phyloP scores from a whole-genome alignment of 2,329 filamentous ascomycete species.

The Chaetothyriales sp. region DNA sequence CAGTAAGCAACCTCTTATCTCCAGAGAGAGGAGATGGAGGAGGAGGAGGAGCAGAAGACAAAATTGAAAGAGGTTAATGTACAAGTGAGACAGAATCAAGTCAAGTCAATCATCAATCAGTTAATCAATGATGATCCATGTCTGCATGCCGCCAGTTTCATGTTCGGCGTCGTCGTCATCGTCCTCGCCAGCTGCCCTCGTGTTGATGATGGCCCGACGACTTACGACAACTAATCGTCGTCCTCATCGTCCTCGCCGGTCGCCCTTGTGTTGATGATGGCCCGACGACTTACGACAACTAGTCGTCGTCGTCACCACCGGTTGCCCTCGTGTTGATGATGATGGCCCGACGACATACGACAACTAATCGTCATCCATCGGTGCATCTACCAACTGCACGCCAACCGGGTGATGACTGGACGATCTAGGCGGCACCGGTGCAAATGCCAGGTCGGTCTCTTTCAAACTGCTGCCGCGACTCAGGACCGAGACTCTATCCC shows the following conservation, averaged over 20 bases:
- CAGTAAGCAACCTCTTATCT: too few relatives aligned
- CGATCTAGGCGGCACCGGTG: not conserved
- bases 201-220: too few relatives aligned
- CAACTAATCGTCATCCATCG: slow-evolving; percentile 54
- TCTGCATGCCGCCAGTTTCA: not conserved
- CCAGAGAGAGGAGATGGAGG: too few relatives aligned
- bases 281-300: not conserved
- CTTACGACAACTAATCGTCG: not conserved
- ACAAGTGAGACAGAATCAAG: too few relatives aligned
- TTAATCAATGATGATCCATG: not conserved
- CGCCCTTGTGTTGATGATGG: not conserved
- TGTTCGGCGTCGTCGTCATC: not conserved
- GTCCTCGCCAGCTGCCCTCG: not conserved
- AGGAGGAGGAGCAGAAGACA: too few relatives aligned
- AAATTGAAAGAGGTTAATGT: too few relatives aligned
- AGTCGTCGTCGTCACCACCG: not conserved
- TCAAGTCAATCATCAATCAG: not conserved
- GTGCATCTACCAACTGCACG: slow-evolving; percentile 56
- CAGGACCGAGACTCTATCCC: slow-evolving; percentile 17
- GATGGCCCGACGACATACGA: not conserved
- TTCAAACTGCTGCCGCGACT: slow-evolving; percentile 26
- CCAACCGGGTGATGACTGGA: slow-evolving; percentile 4
- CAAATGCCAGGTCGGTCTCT: slow-evolving; percentile 20
- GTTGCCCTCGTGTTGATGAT: not conserved
- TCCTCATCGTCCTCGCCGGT: not conserved